These are phyloP conservation scores for Prunus campanulata DNA, from an alignment of 306 rosid genomes.

Conservation along the genomic window DNA sequence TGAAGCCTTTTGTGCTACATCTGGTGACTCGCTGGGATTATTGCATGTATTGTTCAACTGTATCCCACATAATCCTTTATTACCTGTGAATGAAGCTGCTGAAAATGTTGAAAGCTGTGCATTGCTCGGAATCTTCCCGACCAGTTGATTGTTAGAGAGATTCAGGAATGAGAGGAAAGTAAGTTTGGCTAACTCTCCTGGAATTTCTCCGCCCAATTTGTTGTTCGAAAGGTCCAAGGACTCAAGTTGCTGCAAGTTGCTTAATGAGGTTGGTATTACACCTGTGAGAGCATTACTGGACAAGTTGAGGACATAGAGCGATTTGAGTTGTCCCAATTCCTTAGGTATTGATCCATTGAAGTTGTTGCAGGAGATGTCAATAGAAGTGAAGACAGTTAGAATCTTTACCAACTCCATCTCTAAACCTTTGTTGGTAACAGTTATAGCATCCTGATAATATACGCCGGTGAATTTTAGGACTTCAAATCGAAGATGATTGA, in stretches of 20 bases:
- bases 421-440: constrained; percentile 28
- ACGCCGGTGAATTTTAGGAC: neutral
- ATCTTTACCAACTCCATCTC: constrained; percentile 28
- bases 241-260: constrained; percentile 23
- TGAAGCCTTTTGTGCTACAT: neutral
- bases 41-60: too few relatives aligned
- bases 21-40: neutral
- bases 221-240: constrained; percentile 44
- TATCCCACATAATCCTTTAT: constrained; percentile 9
- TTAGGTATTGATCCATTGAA: constrained; percentile 26
- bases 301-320: constrained; percentile 33
- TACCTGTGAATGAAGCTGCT: too few relatives aligned
- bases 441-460: constrained; percentile 30
- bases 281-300: constrained; percentile 31
- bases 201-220: constrained; percentile 24
- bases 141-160: constrained; percentile 29
- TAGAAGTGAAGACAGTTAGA: constrained; percentile 25
- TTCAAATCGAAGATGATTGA: constrained; percentile 18
- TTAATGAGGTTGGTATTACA: constrained; percentile 20
- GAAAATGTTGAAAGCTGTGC: constrained; percentile 19
- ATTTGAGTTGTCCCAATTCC: constrained; percentile 15
- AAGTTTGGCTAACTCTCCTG: neutral
- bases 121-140: neutral
- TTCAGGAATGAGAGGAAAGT: constrained; percentile 27
- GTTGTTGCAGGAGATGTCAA: constrained; percentile 32